A percentile compares a stretch with the other conserved stretches of the same genome.
These are phyloP conservation scores for Podosphaera fusca DNA, from an alignment of 2,329 filamentous ascomycete genomes.

Conservation along the genomic window DNA sequence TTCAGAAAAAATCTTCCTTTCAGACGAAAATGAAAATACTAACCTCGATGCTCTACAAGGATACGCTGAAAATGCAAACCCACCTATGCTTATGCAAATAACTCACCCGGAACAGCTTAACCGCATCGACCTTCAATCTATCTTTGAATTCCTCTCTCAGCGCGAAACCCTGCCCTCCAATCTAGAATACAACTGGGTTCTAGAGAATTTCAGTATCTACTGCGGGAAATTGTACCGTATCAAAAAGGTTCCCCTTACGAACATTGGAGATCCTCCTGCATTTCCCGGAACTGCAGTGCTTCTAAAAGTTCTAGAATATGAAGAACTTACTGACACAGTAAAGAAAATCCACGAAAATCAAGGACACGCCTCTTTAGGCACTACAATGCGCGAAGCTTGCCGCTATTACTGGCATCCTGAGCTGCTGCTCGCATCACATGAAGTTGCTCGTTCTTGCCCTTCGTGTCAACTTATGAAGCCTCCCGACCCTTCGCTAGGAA, in stretches of 20 bases:
- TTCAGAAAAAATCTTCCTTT: background rate
- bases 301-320: background rate
- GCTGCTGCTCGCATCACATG: no score
- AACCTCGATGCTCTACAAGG: background rate
- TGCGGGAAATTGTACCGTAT: background rate
- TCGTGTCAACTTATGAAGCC: slow-evolving; percentile 1
- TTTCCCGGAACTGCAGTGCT: background rate
- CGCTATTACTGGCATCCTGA: no score
- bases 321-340: background rate
- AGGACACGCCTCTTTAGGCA: background rate
- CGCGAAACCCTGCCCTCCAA: background rate
- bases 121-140: background rate
- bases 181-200: background rate
- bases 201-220: background rate
- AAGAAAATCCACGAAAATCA: background rate
- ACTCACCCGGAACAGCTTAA: background rate
- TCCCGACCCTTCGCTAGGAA: background rate
- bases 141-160: background rate
- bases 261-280: background rate
- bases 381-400: background rate
- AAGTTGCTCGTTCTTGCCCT: background rate
- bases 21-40: background rate
- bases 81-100: background rate
- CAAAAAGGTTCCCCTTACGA: background rate
- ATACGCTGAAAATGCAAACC: no score